A percentile compares a stretch with the other conserved stretches of the same genome.
Conservation (phyloP, 2,329 filamentous ascomycete genomes). For the Sporothrix protearum region DNA sequence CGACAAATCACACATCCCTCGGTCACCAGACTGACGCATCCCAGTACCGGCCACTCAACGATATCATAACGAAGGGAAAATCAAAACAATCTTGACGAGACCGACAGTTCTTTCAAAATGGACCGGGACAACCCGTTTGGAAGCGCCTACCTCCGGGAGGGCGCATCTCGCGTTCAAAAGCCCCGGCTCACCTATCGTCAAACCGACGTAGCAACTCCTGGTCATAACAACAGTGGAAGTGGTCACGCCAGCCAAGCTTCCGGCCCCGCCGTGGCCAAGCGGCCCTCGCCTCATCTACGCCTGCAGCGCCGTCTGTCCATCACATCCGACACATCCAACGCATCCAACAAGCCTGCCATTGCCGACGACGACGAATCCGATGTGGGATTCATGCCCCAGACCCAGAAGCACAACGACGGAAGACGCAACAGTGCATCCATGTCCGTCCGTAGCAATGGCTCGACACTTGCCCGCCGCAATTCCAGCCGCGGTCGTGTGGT, state of each 20-base stretch:
- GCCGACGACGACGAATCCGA: constrained; percentile 13
- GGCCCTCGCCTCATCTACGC: constrained; percentile 7
- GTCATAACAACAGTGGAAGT: not conserved
- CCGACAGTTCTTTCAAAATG: not conserved
- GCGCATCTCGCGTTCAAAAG: constrained; percentile 14
- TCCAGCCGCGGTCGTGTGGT: not conserved
- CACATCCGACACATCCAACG: constrained; percentile 18
- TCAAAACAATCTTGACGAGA: not conserved
- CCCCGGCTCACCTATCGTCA: constrained; percentile 22
- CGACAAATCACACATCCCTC: not conserved
- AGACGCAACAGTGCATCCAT: not conserved
- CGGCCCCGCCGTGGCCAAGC: not conserved
- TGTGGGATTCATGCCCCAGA: not conserved
- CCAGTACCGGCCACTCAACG: not conserved
- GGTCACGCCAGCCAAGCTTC: not conserved
- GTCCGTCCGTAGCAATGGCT: not conserved
- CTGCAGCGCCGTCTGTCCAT: constrained; percentile 20
- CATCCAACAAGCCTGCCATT: constrained; percentile 22
- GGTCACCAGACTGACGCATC: not conserved
- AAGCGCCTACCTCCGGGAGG: constrained; percentile 11
- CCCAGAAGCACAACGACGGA: not conserved
- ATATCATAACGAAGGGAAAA: not conserved
- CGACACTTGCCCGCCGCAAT: not conserved
- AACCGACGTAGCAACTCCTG: not conserved
- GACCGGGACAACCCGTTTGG: constrained; percentile 18